Base-by-base conservation (phyloP, 2,329 filamentous ascomycete species). In the Lachnellula cervina region DNA sequence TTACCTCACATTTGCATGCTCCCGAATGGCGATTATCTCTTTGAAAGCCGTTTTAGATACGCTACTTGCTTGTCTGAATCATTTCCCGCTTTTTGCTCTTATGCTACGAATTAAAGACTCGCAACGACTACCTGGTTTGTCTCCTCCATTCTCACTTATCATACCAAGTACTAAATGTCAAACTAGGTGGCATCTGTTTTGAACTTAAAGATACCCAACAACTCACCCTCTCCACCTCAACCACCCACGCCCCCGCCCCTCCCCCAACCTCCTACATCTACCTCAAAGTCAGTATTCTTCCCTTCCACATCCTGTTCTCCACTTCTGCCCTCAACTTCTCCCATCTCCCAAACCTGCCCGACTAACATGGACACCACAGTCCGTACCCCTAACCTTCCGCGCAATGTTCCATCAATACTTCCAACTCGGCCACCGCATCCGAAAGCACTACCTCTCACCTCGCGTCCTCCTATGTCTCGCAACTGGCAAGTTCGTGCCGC, bases 391-490 rank as follows among this genome's bases (percentile, higher is more conserved):
- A 6, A 86, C 89, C 3, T 89, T 97, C 63, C 82, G 86, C n/a
- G 89, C 89, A 66, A 97, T 97, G 84, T 97, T 99, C 72, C 84
- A 95, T 58, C 92, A 97, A 68, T 99, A 99, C 74, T 96, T 95
- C 69, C 91, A 97, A 71, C 90, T 99, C 66, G 91, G 88, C 28
- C 84, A 89, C 60, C 90, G 94, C 48, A 90, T 99, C 59, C 87
- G 90, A 55, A 96, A 96, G 71, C 94, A 99, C 74, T 99, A 99
- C 71, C 80, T 97, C 44, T 93, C 91, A 0, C 90, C 90, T 0
- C 83, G 86, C 14, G 95, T 99, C 19, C 82, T 97, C 48, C 79
- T 96, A 40, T 94, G 90, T 66, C 84, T 99, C 2, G 77, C 92
- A 23, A 96, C 90, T 0, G 94, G 94, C 56, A 89, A 88, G 59